A percentile compares a stretch with the other conserved stretches of the same genome.
Conservation (phyloP, 768 basidiomycete species). For the Hericium erinaceus region DNA sequence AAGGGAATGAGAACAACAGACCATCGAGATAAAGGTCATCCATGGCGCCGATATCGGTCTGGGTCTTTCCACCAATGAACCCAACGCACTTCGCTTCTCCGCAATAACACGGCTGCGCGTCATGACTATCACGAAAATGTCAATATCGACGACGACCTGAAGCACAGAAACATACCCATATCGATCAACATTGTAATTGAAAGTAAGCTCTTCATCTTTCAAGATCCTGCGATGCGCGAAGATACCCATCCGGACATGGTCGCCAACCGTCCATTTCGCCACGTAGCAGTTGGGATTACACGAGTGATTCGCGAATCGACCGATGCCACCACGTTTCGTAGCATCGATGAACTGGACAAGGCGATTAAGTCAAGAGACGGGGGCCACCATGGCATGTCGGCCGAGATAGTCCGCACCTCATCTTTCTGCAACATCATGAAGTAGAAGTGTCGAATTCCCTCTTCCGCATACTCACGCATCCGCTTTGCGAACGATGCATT, state of each 20-base stretch:
- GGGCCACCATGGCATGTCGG: not conserved
- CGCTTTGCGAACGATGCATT: conserved; percentile 82
- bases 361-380: not conserved
- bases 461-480: conserved; percentile 87
- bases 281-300: conserved; percentile 98
- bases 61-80: conserved; percentile 95
- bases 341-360: conserved; percentile 89
- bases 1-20: conserved; percentile 19
- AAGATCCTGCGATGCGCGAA: conserved; percentile 79
- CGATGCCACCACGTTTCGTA: conserved; percentile 92
- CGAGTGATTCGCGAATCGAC: conserved; percentile 96
- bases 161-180: conserved; percentile 64
- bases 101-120: conserved; percentile 91
- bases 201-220: conserved; percentile 85
- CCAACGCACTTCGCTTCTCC: conserved; percentile 94
- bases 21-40: conserved; percentile 93
- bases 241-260: conserved; percentile 91
- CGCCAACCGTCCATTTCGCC: conserved; percentile 93
- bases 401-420: conserved; percentile 47
- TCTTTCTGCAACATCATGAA: conserved; percentile 99
- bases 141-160: not conserved
- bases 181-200: conserved; percentile 99
- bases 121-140: conserved; percentile 49
- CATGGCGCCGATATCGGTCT: conserved; percentile 91
- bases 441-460: conserved; percentile 95